Evolutionary conservation across 2,329 filamentous ascomycete species (phyloP).

Genomic region (Hortaea werneckii): DNA sequence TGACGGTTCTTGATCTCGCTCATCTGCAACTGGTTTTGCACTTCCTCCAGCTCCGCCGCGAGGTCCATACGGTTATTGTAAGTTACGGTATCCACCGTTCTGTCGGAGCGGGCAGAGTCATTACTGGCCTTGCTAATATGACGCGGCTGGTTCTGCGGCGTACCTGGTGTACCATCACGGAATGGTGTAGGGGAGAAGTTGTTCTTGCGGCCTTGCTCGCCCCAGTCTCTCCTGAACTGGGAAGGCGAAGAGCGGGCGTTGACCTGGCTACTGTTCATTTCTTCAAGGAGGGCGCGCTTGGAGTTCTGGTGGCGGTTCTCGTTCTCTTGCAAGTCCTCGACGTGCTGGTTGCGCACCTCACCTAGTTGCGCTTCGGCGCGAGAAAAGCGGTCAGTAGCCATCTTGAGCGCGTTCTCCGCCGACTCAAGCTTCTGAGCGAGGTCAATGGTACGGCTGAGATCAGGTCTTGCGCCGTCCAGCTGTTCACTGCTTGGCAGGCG

Average conservation of each 20-base stretch:
- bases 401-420: slow-evolving; percentile 75
- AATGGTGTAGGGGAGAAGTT: slow-evolving; percentile 53
- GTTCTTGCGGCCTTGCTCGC: slow-evolving; percentile 50
- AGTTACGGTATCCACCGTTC: slow-evolving; percentile 70
- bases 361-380: slow-evolving; percentile 76
- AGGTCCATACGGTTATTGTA: slow-evolving; percentile 86
- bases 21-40: slow-evolving; percentile 89
- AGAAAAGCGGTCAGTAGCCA: slow-evolving; percentile 68
- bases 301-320: slow-evolving; percentile 52
- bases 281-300: slow-evolving; percentile 68
- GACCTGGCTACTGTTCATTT: slow-evolving; percentile 76
- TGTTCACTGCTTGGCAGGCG: slow-evolving; percentile 25
- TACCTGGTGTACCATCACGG: slow-evolving; percentile 38
- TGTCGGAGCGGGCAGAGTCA: slow-evolving; percentile 75
- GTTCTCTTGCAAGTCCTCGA: slow-evolving; percentile 58
- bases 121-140: slow-evolving; percentile 56
- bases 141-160: slow-evolving; percentile 56
- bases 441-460: slow-evolving; percentile 59
- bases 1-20: slow-evolving; percentile 93
- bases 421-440: slow-evolving; percentile 79
- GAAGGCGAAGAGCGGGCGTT: slow-evolving; percentile 63
- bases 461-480: slow-evolving; percentile 58
- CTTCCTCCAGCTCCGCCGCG: slow-evolving; percentile 78
- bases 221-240: slow-evolving; percentile 52
- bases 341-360: slow-evolving; percentile 64